Base-by-base conservation (phyloP, 228 moss, liverwort and hornwort species). In the Sphagnum magellanicum region DNA sequence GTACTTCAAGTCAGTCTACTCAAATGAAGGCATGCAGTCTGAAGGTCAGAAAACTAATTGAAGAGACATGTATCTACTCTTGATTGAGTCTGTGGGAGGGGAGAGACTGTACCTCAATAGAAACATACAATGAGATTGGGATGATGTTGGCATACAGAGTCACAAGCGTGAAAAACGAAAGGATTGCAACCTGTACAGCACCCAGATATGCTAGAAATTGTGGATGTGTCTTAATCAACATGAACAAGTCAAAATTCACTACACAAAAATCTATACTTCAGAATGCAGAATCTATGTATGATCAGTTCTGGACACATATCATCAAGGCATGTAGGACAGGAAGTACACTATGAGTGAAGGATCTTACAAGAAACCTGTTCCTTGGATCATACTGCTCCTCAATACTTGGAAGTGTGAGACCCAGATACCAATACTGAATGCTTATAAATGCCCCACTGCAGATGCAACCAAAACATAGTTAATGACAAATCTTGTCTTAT, bases 81-180 rank as follows among this genome's bases (percentile, higher is more conserved):
- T 32, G 32, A 32, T 3, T 32, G 32, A 32, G 32, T 32, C 32
- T 32, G 32, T 32, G 32, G 32, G 55, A 55, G 55, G 12, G 55
- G 55, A 55, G 55, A 8, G 12, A 55, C 55, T 55, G 55, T 91
- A 91, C 91, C 91, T 95, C 95, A 70, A 95, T 95, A 47, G 95
- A 95, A 71, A 95, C 95, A 68, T 95, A 95, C 69, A 95, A 75
- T 16, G 95, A 95, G 60, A 95, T 95, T 16, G 95, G 95, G 71
- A 95, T 95, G 32, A 95, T 95, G 69, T 90, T 90, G 53, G 95
- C 92, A 58, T 92, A 95, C 49, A 95, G 74, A 5, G 95, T 95
- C 67, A 95, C 73, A 55, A 92, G 88, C 50, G 95, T 95, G 80
- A 95, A 92, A 75, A 92, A 95, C 13, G 95, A 79, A 63, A 95